Conservation (phyloP, 768 basidiomycete genomes). For the Stropharia rugosoannulata region DNA sequence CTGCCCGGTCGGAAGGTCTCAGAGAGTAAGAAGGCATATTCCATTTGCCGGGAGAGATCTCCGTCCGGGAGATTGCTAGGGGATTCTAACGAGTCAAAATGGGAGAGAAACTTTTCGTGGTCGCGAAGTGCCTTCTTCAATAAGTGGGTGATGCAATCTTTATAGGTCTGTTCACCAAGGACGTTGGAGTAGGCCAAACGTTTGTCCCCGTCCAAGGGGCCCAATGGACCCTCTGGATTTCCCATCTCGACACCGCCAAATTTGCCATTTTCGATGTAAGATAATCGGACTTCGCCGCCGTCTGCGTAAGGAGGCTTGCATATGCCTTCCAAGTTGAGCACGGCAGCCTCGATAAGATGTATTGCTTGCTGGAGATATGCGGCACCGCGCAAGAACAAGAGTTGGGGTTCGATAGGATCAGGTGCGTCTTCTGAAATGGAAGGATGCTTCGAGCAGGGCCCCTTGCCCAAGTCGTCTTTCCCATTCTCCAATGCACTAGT, state of each 20-base stretch:
- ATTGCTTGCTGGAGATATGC: slow-evolving; percentile 82
- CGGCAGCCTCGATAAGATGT: slow-evolving; percentile 68
- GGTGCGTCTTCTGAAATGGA: slow-evolving; percentile 78
- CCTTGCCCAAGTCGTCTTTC: slow-evolving; percentile 51
- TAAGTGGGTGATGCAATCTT: slow-evolving; percentile 57
- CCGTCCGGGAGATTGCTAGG: neutral
- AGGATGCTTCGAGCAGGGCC: slow-evolving; percentile 58
- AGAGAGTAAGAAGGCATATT: slow-evolving; percentile 36
- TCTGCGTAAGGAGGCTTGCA: slow-evolving; percentile 57
- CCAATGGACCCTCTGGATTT: slow-evolving; percentile 76
- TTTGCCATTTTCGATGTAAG: slow-evolving; percentile 69
- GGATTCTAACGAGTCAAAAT: slow-evolving; percentile 52
- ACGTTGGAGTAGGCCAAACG: slow-evolving; percentile 59
- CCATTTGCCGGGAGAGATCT: neutral
- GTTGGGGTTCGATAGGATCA: slow-evolving; percentile 83
- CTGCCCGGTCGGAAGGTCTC: slow-evolving; percentile 55
- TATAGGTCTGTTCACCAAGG: slow-evolving; percentile 54
- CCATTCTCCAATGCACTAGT: slow-evolving; percentile 51
- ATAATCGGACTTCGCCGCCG: slow-evolving; percentile 75
- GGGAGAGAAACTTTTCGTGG: slow-evolving; percentile 79
- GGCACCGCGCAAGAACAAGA: slow-evolving; percentile 81
- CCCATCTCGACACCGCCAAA: slow-evolving; percentile 89
- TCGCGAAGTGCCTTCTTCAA: slow-evolving; percentile 80
- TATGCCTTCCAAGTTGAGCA: slow-evolving; percentile 71
- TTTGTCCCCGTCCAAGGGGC: slow-evolving; percentile 57